Conservation (phyloP, 2,329 filamentous ascomycete genomes). For the Exophiala viscosa region DNA sequence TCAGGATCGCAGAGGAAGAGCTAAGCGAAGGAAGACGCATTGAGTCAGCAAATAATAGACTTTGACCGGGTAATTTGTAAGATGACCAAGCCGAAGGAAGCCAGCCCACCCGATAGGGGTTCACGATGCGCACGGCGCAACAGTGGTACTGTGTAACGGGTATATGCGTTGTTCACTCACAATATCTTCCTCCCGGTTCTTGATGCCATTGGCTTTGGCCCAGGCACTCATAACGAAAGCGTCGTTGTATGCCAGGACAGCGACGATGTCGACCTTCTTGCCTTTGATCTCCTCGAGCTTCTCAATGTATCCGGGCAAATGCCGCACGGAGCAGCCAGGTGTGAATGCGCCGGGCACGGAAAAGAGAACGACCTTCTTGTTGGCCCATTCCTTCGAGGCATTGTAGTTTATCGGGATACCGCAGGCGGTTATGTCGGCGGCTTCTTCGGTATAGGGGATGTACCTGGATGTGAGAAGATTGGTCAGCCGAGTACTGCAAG, state of each 20-base stretch:
- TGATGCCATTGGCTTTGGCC: slow-evolving; percentile 81
- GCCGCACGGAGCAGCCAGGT: slow-evolving; percentile 75
- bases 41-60: neutral
- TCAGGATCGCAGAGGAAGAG: slow-evolving; percentile 74
- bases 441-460: slow-evolving; percentile 71
- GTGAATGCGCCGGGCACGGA: slow-evolving; percentile 76
- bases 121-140: no score
- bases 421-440: slow-evolving; percentile 66
- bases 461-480: slow-evolving; percentile 50
- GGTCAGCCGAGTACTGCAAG: slow-evolving; percentile 14
- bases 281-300: slow-evolving; percentile 66
- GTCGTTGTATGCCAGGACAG: slow-evolving; percentile 82
- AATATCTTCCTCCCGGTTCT: slow-evolving; percentile 59
- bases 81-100: no score
- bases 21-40: slow-evolving; percentile 33
- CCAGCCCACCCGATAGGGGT: no score
- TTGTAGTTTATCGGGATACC: slow-evolving; percentile 74
- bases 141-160: neutral
- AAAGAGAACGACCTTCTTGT: slow-evolving; percentile 70
- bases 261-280: slow-evolving; percentile 79
- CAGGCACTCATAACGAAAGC: slow-evolving; percentile 82
- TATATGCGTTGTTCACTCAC: slow-evolving; percentile 39
- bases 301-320: slow-evolving; percentile 76
- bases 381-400: slow-evolving; percentile 69
- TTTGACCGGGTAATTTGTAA: no score